Evolutionary conservation across 768 basidiomycete species (phyloP), one percentile per base, ranked within the genome.

Genomic region (Vishniacozyma victoriae): DNA sequence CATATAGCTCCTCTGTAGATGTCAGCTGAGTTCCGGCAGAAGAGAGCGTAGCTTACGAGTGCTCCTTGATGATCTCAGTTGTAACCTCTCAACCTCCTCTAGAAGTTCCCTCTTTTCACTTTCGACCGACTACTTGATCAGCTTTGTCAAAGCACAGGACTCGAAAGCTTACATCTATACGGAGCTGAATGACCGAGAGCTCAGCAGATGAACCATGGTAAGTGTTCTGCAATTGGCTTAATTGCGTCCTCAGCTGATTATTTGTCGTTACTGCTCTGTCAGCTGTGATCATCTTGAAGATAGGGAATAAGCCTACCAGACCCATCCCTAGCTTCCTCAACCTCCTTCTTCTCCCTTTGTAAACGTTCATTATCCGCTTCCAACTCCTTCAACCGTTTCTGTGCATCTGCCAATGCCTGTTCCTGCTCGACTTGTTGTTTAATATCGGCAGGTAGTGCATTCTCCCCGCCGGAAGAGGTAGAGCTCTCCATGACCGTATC

Each of bases 91-190:
- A 4, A 91, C 80, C 36, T 90, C 85, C 23, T 79, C 81, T 35
- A 92, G 76, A 39, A 95, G 78, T 54, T 92, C 88, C 26, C 89
- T 81, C 73, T 95, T 95, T 76, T 95, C 92, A 45, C 86, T 78
- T 55, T 95, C 88, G 1, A 79, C 78, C 52, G 87, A 85, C 18
- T 87, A 23, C 5, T 3, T 35, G 37, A n/a, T 41, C 27, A 39
- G 33, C 29, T 13, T 48, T 2, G 82, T 3, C 85, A 73, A 65
- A 5, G 73, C 67, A 27, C 81, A 82, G 6, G 41, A 23, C 6
- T 64, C 84, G 84, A 1, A 76, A 73, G 3, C 82, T 81, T 2
- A 86, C 83, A 0, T 80, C 76, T 11, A 80, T 76, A 36, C 84
- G 80, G 0, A 83, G 79, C 29, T 62, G 79, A 11, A 79, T 78